Base-by-base conservation (phyloP, 805 yeast genomes). In the Ogataea ramenticola region DNA sequence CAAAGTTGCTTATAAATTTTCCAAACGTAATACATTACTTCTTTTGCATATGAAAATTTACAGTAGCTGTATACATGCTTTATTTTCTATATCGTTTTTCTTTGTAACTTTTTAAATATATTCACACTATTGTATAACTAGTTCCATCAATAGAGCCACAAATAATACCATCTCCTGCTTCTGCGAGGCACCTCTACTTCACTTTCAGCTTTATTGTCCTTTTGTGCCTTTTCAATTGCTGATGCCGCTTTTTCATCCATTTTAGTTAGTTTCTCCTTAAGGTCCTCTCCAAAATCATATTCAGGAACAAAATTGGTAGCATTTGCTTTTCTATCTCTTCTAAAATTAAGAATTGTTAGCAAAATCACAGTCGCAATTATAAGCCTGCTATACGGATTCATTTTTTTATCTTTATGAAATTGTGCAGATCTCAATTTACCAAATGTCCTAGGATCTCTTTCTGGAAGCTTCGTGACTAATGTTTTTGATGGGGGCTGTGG, bases 351-450 rank as follows among this genome's bases (percentile, higher is more conserved):
- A 42, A 75, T 53, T 2, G 75, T 64, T 9, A 82, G 66, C 16
- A 77, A 49, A 0, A 70, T 57, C 2, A 77, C 68, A 20, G 74
- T 41, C 49, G 77, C 77, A 2, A 82, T 62, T 29, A 82, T 70
- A 14, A 71, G 57, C 52, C 76, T 77, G 37, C 80, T 75, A 27
- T 73, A 67, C 0, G 82, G 79, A 52, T 82, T 86, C 65, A 81
- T 70, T 49, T 68, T 68, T 14, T 71, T 62, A 54, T 76, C 77
- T 45, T 72, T 67, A 48, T 71, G 72, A 45, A 66, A 62, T 37
- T 68, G 67, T 21, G 60, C 62, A 31, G 64, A 52, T 49, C 86
- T 62, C 14, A 67, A 66, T 27, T 62, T 56, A 12, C 77, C 74
- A 27, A 60, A 52, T 14, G 52, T 46, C 14, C 62, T 52, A 6